Percentiles rank a stretch among this genome's conserved stretches.
These are phyloP conservation scores for Cercospora canescens DNA, from an alignment of 2,329 filamentous ascomycete genomes.

Conservation along the genomic window DNA sequence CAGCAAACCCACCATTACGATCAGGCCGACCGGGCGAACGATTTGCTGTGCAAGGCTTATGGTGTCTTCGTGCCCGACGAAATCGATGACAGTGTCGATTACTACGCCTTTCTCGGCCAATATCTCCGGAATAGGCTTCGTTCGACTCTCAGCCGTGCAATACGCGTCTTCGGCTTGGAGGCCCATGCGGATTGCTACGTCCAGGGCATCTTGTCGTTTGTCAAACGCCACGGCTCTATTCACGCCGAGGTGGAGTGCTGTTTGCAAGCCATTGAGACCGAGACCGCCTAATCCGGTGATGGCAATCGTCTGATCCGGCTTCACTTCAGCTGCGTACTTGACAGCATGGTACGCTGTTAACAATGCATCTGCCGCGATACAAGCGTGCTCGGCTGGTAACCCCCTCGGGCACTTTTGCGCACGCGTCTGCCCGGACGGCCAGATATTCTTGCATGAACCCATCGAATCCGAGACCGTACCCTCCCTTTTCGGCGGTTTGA, in stretches of 20 bases:
- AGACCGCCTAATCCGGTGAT: slow-evolving; percentile 45
- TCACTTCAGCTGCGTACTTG: slow-evolving; percentile 40
- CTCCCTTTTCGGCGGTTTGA: slow-evolving; percentile 34
- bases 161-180: slow-evolving; percentile 35
- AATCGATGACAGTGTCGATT: slow-evolving; percentile 29
- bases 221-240: slow-evolving; percentile 41
- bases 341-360: slow-evolving; percentile 46
- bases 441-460: slow-evolving; percentile 48
- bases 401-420: slow-evolving; percentile 26
- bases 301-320: slow-evolving; percentile 39
- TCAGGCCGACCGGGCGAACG: slow-evolving; percentile 21
- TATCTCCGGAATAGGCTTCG: slow-evolving; percentile 17
- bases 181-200: slow-evolving; percentile 36
- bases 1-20: slow-evolving; percentile 27
- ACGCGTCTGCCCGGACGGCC: slow-evolving; percentile 30
- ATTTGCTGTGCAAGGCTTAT: slow-evolving; percentile 23
- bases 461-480: slow-evolving; percentile 48
- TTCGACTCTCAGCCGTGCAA: slow-evolving; percentile 3
- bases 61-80: slow-evolving; percentile 27
- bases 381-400: slow-evolving; percentile 30
- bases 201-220: slow-evolving; percentile 33
- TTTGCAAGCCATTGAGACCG: slow-evolving; percentile 45
- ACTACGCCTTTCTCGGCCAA: slow-evolving; percentile 21
- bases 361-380: slow-evolving; percentile 45
- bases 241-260: slow-evolving; percentile 52